Base-by-base conservation (phyloP, 2,329 filamentous ascomycete species). In the Colletotrichum zoysiae region DNA sequence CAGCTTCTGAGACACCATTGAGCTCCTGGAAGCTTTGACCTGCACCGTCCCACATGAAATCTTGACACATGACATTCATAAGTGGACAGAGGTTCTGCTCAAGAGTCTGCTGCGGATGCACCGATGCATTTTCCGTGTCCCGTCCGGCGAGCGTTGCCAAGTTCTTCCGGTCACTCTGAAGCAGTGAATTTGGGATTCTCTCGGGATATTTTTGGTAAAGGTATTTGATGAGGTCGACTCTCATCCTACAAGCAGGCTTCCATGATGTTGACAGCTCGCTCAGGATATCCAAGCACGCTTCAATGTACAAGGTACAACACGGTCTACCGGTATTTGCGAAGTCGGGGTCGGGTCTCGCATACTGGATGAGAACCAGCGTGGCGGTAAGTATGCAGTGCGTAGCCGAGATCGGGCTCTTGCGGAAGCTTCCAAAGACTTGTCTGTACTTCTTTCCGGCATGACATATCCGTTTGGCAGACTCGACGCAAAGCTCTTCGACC, bases 311-410 rank as follows among this genome's bases (percentile, higher is more conserved):
- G 44, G 70, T 72, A 55, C 70, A 72, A 26, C 70, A 69, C 46
- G 65, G 70, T 23, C 70, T 48, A 0, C 70, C 70, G n/a, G 65
- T 72, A 44, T 60, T 56, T 3, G 44, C 56, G 40, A 69, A 69
- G 7, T 72, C 65, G 14, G 70, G 70, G 23, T 72, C 70, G 14
- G 70, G 70, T 23, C 38, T 65, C 16, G 65, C 70, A 26, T 72
- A 65, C 56, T 73, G 70, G 12, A 75, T 65, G n/a, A 76, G 62
- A 44, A 79, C 76, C 26, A 81, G 53, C 2, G 78, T 78, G 1
- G 79, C 79, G 0, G 79, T 81, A 7, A 82, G 73, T 3, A 76
- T 78, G 70, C 79, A 82, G 64, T 82, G 78, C 1, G 79, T 82
- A 0, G 80, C 77, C 1, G 80, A 78, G 1, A 82, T 76, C 4